These are phyloP conservation scores for Phallus indusiatus DNA, from an alignment of 768 basidiomycete genomes.

Conservation along the genomic window DNA sequence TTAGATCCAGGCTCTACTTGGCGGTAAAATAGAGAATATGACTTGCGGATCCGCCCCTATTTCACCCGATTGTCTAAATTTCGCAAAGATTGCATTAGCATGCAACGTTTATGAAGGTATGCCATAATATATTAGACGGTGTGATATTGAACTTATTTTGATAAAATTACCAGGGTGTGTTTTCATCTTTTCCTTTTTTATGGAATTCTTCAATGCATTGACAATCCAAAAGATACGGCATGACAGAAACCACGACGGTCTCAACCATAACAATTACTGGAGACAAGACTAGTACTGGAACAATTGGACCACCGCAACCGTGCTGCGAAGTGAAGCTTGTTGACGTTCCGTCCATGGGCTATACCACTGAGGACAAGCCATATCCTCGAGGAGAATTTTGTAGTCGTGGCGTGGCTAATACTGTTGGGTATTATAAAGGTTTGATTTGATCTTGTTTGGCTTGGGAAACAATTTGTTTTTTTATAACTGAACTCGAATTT, in stretches of 20 bases:
- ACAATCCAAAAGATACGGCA: constrained; percentile 49
- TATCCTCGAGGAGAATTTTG: constrained; percentile 86
- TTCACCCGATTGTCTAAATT: constrained; percentile 74
- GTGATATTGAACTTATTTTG: background rate
- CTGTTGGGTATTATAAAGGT: constrained; percentile 73
- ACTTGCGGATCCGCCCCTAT: constrained; percentile 86
- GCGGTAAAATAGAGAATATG: constrained; percentile 62
- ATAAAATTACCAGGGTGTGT: background rate
- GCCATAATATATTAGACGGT: constrained; percentile 7
- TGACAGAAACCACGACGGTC: constrained; percentile 77
- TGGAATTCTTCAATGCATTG: background rate
- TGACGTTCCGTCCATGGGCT: constrained; percentile 85
- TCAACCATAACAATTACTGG: constrained; percentile 45
- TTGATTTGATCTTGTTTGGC: constrained; percentile 4
- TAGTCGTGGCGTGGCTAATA: constrained; percentile 55
- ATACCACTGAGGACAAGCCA: constrained; percentile 78
- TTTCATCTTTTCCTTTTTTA: background rate
- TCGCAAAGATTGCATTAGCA: constrained; percentile 71
- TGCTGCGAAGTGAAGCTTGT: constrained; percentile 77
- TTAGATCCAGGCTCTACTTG: constrained; percentile 73
- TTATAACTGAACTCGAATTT: background rate
- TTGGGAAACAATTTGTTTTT: constrained; percentile 4
- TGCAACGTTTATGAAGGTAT: constrained; percentile 74
- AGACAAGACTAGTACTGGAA: constrained; percentile 62
- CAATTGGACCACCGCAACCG: constrained; percentile 71